Conservation (phyloP, 805 yeast genomes). For the Candida pini region DNA sequence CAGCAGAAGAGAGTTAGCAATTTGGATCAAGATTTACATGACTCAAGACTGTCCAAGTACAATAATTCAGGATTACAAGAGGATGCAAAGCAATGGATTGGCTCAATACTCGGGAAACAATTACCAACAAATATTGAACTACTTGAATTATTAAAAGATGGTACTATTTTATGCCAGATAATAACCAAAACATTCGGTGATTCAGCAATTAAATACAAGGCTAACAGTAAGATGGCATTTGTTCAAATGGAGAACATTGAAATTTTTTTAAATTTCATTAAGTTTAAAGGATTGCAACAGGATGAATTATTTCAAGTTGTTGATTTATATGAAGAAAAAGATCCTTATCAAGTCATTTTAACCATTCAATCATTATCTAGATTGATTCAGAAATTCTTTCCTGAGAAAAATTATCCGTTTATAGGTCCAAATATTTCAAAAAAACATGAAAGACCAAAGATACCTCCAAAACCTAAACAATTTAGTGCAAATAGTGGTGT, state of each 20-base stretch:
- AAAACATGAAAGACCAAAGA: constrained; percentile 42
- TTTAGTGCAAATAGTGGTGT: constrained; percentile 30
- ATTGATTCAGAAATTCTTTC: constrained; percentile 50
- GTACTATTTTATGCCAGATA: constrained; percentile 47
- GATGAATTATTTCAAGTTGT: constrained; percentile 77
- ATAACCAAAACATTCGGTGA: constrained; percentile 36
- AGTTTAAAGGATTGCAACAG: constrained; percentile 63
- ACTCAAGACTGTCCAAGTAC: constrained; percentile 49
- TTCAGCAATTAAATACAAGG: constrained; percentile 42
- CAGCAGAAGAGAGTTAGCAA: constrained; percentile 36
- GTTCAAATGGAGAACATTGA: constrained; percentile 83
- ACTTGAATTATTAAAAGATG: constrained; percentile 54
- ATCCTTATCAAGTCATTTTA: constrained; percentile 74
- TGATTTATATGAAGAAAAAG: constrained; percentile 67
- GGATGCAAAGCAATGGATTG: constrained; percentile 50
- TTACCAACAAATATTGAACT: constrained; percentile 34
- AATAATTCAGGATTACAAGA: constrained; percentile 25
- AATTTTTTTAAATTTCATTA: constrained; percentile 58
- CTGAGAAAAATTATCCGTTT: constrained; percentile 36
- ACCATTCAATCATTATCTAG: constrained; percentile 71
- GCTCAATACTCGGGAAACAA: constrained; percentile 26
- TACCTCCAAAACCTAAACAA: constrained; percentile 52
- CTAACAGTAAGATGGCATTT: constrained; percentile 62
- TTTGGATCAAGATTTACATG: constrained; percentile 55
- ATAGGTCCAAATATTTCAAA: constrained; percentile 54